Percentiles rank a stretch among this genome's conserved stretches.
These are phyloP conservation scores for Ilex paraguariensis DNA, from an alignment of 305 asterid species.

Conservation along the genomic window DNA sequence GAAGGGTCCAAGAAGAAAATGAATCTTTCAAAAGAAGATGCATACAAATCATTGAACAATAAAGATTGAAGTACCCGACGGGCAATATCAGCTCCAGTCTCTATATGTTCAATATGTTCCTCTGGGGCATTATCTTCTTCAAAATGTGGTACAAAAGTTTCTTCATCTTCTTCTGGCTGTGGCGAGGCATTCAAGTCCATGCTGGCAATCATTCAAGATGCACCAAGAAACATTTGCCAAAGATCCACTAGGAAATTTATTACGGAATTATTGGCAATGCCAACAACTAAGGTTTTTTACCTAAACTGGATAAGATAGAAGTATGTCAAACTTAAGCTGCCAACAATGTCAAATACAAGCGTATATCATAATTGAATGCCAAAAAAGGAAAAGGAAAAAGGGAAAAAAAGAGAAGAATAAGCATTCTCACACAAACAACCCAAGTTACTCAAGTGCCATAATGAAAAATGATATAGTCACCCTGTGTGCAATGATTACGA, in stretches of 20 bases:
- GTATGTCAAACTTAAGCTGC: slow-evolving; percentile 1
- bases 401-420: too few species aligned
- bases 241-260: slow-evolving; percentile 19
- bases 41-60: slow-evolving; percentile 7
- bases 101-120: slow-evolving; percentile 51
- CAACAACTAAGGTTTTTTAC: slow-evolving; percentile 1
- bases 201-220: slow-evolving; percentile 51
- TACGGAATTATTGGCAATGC: slow-evolving; percentile 11
- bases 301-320: slow-evolving; percentile 14
- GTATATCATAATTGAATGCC: too few species aligned
- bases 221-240: slow-evolving; percentile 44
- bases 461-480: too few species aligned
- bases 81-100: slow-evolving; percentile 46
- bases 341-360: background rate
- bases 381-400: too few species aligned
- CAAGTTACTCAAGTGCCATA: too few species aligned
- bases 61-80: slow-evolving; percentile 60
- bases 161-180: slow-evolving; percentile 88
- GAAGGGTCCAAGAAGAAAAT: background rate
- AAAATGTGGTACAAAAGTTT: slow-evolving; percentile 45
- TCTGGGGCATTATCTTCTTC: slow-evolving; percentile 54
- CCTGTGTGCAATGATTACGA: too few species aligned
- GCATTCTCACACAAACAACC: too few species aligned
- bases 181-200: slow-evolving; percentile 99
- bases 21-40: background rate